A percentile compares a stretch with the other conserved stretches of the same genome.
phyloP scores from a whole-genome alignment of 225 moss, liverwort and hornwort species.

The Pleurozium schreberi region DNA sequence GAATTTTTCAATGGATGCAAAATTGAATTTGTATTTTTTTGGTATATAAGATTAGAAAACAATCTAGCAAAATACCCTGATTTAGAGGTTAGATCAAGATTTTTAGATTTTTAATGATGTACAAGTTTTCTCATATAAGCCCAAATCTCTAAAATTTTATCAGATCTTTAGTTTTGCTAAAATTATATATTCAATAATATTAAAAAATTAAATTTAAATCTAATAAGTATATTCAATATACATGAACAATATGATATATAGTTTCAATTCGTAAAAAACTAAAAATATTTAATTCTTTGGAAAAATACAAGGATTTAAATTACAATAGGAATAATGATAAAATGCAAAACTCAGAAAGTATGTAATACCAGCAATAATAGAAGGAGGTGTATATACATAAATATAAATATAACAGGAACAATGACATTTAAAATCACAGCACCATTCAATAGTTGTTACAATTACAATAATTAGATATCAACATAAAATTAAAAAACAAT shows the following conservation, averaged over 20 bases:
- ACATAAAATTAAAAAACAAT: not conserved
- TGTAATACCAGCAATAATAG: not conserved
- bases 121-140: not conserved
- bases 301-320: not conserved
- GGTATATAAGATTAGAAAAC: not conserved
- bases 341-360: rapidly evolving
- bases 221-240: not conserved
- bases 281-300: not conserved
- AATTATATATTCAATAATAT: not conserved
- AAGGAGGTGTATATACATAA: not conserved
- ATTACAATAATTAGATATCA: not conserved
- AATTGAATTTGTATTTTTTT: not conserved
- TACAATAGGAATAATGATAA: not conserved
- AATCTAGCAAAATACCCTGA: not conserved
- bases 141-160: not conserved
- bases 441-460: not conserved
- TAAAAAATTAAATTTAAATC: not conserved
- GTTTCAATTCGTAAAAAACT: not conserved
- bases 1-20: not conserved
- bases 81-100: not conserved
- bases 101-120: not conserved
- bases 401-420: not conserved
- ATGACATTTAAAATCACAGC: not conserved
- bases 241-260: not conserved
- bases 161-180: not conserved